Conservation (phyloP, 768 basidiomycete genomes). For the Tremella mesenterica region DNA sequence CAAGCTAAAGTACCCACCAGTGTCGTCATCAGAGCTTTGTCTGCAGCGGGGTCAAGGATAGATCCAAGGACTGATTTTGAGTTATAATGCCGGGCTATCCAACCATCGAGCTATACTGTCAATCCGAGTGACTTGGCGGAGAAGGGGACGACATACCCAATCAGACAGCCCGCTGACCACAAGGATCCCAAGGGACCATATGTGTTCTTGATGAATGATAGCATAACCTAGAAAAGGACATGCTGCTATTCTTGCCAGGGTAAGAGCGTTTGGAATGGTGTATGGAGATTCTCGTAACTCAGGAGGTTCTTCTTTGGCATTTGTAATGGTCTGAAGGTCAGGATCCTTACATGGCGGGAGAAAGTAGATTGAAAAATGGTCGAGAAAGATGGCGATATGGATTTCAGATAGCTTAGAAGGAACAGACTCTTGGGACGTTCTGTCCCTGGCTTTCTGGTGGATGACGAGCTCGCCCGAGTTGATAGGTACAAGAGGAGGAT, state of each 20-base stretch:
- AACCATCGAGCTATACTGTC: slow-evolving; percentile 70
- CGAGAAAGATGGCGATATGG: too few relatives aligned
- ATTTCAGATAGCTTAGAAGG: too few relatives aligned
- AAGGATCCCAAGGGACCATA: slow-evolving; percentile 70
- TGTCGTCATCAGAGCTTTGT: slow-evolving; percentile 92
- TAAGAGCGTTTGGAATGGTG: slow-evolving; percentile 85
- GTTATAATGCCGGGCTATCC: slow-evolving; percentile 71
- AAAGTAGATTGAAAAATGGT: too few relatives aligned
- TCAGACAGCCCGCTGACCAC: slow-evolving; percentile 90
- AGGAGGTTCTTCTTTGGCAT: too few relatives aligned
- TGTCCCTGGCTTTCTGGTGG: too few relatives aligned
- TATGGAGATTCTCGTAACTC: slow-evolving; percentile 50
- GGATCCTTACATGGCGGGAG: too few relatives aligned
- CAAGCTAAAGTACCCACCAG: slow-evolving; percentile 75
- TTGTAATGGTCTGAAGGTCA: too few relatives aligned
- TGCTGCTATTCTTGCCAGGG: slow-evolving; percentile 72
- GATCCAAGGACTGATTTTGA: slow-evolving; percentile 89
- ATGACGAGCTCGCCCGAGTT: too few relatives aligned
- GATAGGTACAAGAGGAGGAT: too few relatives aligned
- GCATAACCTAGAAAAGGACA: slow-evolving; percentile 90
- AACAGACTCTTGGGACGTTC: too few relatives aligned
- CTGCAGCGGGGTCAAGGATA: slow-evolving; percentile 92
- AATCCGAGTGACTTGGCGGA: not conserved
- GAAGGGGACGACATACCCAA: slow-evolving; percentile 53
- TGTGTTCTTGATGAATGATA: slow-evolving; percentile 70